Conservation (phyloP, 176 grass and related monocot species). For the Melocanna baccifera region DNA sequence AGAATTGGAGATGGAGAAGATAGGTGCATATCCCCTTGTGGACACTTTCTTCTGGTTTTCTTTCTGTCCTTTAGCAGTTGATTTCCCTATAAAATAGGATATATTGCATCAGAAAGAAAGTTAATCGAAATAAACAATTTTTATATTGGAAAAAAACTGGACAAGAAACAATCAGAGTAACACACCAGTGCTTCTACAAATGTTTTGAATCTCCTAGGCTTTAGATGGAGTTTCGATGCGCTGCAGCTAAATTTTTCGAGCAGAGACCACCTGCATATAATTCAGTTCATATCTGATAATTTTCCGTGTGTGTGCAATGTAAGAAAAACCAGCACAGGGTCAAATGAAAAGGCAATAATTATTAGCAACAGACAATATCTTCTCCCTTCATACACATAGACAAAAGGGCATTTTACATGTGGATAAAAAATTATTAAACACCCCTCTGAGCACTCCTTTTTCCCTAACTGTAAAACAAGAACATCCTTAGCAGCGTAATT, state of each 20-base stretch:
- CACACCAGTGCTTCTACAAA: constrained; percentile 94
- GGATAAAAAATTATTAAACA: constrained; percentile 3
- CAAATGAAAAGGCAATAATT: constrained; percentile 5
- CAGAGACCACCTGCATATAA: constrained; percentile 87
- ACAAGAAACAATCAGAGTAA: constrained; percentile 7
- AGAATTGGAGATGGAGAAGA: constrained; percentile 48
- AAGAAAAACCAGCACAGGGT: not conserved
- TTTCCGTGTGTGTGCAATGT: not conserved
- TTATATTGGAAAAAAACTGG: constrained; percentile 9
- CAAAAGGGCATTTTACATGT: not conserved
- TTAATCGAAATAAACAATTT: not conserved
- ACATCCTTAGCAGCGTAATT: not conserved
- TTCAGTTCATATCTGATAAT: constrained; percentile 27
- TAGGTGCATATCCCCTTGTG: constrained; percentile 56
- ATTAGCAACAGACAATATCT: constrained; percentile 10
- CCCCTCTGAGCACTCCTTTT: not conserved
- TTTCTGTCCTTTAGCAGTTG: constrained; percentile 94
- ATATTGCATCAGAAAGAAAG: constrained; percentile 32
- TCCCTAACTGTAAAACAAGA: not conserved
- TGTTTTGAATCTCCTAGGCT: constrained; percentile 98
- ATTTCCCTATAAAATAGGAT: constrained; percentile 57
- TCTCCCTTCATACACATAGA: not conserved
- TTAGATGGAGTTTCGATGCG: constrained; percentile 92
- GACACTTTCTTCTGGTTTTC: constrained; percentile 80
- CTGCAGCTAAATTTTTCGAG: constrained; percentile 98